Evolutionary conservation across 495 filamentous ascomycete genomes (phyloP).

Genomic region (Chaetomidium leptoderma): DNA sequence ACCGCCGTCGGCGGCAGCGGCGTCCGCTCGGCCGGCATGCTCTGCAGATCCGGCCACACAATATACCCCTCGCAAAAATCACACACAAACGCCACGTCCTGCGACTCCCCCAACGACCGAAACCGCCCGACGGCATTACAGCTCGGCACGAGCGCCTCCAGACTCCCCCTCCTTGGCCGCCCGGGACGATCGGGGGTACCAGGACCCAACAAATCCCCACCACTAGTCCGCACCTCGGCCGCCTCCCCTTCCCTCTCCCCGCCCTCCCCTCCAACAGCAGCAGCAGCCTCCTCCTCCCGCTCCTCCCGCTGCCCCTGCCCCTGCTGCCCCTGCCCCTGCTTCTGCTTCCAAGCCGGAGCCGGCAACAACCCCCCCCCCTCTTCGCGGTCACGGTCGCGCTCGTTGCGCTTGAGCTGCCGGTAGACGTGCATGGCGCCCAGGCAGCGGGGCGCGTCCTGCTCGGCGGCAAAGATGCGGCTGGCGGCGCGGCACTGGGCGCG

Average conservation of each 20-base stretch:
- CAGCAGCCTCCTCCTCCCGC: slow-evolving; percentile 5
- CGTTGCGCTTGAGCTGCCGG: slow-evolving; percentile 33
- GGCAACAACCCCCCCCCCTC: not conserved
- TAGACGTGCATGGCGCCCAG: slow-evolving; percentile 45
- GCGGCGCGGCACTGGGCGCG: slow-evolving; percentile 47
- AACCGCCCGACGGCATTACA: slow-evolving; percentile 43
- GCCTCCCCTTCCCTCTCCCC: not conserved
- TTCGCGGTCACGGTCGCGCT: slow-evolving; percentile 15
- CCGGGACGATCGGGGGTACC: no score
- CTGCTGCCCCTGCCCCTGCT: slow-evolving; percentile 20
- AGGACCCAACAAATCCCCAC: no score
- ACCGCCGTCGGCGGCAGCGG: slow-evolving; percentile 13
- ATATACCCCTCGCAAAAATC: slow-evolving; percentile 49
- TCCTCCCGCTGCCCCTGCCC: slow-evolving; percentile 12
- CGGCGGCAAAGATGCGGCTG: slow-evolving; percentile 41
- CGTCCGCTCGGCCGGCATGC: slow-evolving; percentile 37
- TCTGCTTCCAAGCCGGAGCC: slow-evolving; percentile 5
- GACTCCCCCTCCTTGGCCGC: slow-evolving; percentile 9
- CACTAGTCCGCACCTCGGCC: not conserved
- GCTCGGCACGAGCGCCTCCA: slow-evolving; percentile 35
- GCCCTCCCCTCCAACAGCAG: no score
- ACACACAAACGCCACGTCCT: slow-evolving; percentile 47
- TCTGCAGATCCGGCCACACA: slow-evolving; percentile 44
- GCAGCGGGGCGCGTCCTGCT: slow-evolving; percentile 35
- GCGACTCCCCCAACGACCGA: slow-evolving; percentile 35